A percentile compares a stretch with the other conserved stretches of the same genome.
phyloP scores from a whole-genome alignment of 73 alveolate species.

The Diophrys sp. region DNA sequence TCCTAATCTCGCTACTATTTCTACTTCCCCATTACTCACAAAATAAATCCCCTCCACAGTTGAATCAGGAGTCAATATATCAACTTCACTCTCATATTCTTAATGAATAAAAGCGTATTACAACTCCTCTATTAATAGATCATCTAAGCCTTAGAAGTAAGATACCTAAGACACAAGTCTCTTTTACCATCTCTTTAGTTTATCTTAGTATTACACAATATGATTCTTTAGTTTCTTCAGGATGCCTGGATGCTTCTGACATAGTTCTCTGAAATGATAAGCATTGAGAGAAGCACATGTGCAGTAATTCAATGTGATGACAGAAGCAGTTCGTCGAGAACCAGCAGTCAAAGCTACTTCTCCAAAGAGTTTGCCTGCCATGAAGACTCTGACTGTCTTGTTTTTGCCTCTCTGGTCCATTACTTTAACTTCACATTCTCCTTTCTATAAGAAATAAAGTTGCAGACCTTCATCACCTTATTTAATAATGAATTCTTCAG shows the following conservation, averaged over 20 bases:
- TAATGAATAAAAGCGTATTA: background rate
- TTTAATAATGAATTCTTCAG: slow-evolving; percentile 19
- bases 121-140: background rate
- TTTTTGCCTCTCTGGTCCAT: slow-evolving; percentile 16
- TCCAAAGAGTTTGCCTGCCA: slow-evolving; percentile 53
- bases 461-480: slow-evolving; percentile 23
- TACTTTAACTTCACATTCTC: slow-evolving; percentile 36
- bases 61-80: background rate
- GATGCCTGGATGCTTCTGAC: background rate
- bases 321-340: slow-evolving; percentile 57
- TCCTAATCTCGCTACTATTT: background rate
- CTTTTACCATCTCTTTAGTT: background rate
- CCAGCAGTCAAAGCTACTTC: slow-evolving; percentile 42
- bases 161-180: no score
- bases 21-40: background rate
- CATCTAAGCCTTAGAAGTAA: background rate
- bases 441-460: slow-evolving; percentile 28
- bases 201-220: background rate
- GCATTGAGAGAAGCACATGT: slow-evolving; percentile 77
- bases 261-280: slow-evolving; percentile 43
- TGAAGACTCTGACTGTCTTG: background rate
- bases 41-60: background rate
- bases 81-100: background rate
- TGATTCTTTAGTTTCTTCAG: background rate
- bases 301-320: slow-evolving; percentile 70